Evolutionary conservation across 495 filamentous ascomycete genomes (phyloP).

Genomic region (Tuber melanosporum): DNA sequence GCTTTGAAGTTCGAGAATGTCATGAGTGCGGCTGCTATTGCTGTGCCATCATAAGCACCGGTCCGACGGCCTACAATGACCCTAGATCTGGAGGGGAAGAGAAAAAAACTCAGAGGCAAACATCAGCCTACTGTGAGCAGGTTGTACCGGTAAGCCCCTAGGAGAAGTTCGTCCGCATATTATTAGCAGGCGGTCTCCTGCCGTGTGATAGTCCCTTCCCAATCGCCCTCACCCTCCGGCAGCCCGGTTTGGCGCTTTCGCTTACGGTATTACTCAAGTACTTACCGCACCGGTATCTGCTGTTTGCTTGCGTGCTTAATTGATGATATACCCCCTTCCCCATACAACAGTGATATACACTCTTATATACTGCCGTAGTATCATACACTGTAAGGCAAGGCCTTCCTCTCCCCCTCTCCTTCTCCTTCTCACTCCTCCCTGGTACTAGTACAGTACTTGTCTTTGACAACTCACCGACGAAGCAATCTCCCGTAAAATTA

Average conservation of each 20-base stretch:
- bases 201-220: background rate
- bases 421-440: background rate
- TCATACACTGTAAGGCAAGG: background rate
- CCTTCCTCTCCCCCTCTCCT: background rate
- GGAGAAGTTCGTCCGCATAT: background rate
- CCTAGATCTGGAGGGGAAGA: background rate
- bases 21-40: background rate
- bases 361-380: background rate
- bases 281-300: background rate
- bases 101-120: background rate
- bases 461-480: conserved; percentile 30
- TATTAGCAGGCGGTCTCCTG: background rate
- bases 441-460: conserved; percentile 5
- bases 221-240: background rate
- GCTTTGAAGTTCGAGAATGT: background rate
- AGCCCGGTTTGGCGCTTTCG: background rate
- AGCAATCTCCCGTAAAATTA: conserved; percentile 36
- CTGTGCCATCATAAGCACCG: background rate
- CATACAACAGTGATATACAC: background rate
- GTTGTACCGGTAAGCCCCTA: background rate
- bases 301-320: background rate
- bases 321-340: background rate
- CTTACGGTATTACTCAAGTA: background rate
- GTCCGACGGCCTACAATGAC: background rate
- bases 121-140: background rate